Percentiles rank a stretch among this genome's conserved stretches.
phyloP scores from a whole-genome alignment of 169 alveolate species.

The Cryptosporidium sp. region DNA sequence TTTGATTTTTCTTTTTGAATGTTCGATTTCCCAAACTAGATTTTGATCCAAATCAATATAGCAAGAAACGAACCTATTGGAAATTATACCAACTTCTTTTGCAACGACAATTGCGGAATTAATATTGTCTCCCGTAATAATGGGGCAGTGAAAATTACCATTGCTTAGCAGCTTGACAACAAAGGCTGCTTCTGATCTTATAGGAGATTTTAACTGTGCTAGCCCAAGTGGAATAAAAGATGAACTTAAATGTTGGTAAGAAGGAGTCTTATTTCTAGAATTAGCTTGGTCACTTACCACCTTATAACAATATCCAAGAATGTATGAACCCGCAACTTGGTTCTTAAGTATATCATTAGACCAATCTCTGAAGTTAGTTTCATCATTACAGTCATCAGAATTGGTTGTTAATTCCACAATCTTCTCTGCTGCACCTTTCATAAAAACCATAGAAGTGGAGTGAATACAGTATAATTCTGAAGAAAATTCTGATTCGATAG shows the following conservation, averaged over 20 bases:
- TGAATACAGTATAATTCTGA: not conserved
- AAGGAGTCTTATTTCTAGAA: not conserved
- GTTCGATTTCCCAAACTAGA: conserved; percentile 29
- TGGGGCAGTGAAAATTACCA: conserved; percentile 32
- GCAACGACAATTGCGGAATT: conserved; percentile 60
- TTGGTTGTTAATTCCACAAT: conserved; percentile 6
- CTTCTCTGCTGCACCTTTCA: conserved; percentile 64
- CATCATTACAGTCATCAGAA: not conserved
- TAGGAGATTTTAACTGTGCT: conserved; percentile 48
- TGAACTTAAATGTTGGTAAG: not conserved
- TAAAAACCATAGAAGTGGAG: not conserved
- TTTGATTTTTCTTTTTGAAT: conserved; percentile 11
- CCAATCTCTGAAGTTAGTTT: conserved; percentile 23
- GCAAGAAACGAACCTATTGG: not conserved
- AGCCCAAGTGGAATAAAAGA: conserved; percentile 53
- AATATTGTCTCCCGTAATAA: conserved; percentile 54
- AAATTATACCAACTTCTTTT: conserved; percentile 10
- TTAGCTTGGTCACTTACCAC: not conserved
- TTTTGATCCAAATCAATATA: conserved; percentile 3
- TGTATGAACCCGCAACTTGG: conserved; percentile 59
- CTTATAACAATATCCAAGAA: conserved; percentile 42
- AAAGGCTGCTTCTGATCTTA: conserved; percentile 31
- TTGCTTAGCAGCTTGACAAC: not conserved
- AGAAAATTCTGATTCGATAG: not conserved
- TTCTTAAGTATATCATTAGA: not conserved